Evolutionary conservation across 169 alveolate species (phyloP), one percentile per base, ranked within the genome.

Genomic region (Cryptosporidium viatorum): DNA sequence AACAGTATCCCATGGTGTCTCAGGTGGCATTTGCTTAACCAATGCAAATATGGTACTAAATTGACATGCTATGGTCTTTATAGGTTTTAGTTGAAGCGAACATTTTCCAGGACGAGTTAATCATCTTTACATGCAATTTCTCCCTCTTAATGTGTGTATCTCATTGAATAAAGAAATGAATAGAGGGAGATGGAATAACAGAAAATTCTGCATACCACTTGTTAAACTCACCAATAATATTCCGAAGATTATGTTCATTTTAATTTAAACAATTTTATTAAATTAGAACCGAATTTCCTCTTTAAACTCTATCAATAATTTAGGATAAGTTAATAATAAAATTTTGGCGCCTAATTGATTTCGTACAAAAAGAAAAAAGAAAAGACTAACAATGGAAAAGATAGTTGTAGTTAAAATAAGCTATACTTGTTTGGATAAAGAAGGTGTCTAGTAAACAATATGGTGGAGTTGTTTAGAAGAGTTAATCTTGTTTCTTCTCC

Each of bases 1-100:
- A 10, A 59, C 12, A 39, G 65, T 59, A 10, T 80, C 68, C 89
- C 89, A 80, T 29, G 59, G 26, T 18, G 65, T 80, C 2, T 58
- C 67, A 23, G 74, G 80, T 41, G 89, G 89, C 35, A 31, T 59
- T 41, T 80, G 80, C 21, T 80, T 59, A 21, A 62, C 68, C 37
- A 58, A 80, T 12, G 70, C 89, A n/a, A 43, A 14, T 43, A 23
- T 16, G 0, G 16, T 6, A 31, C 18, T 43, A 2, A 45, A 8
- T 18, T 69, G 41, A 29, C 14, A 55, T 55, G 18, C 67, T 16
- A 55, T 9, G n/a, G n/a, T 9, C 41, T 69, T 48, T 23, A 23
- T 33, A 43, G 23, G 0, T 41, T 26, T 14, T 69, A 10, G 8
- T 39, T 12, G 43, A 29, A 26, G 16, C 14, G 51, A 21, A 9